These are phyloP conservation scores for Podila epigama DNA, from an alignment of 192 early-diverging fungal species.

Conservation along the genomic window DNA sequence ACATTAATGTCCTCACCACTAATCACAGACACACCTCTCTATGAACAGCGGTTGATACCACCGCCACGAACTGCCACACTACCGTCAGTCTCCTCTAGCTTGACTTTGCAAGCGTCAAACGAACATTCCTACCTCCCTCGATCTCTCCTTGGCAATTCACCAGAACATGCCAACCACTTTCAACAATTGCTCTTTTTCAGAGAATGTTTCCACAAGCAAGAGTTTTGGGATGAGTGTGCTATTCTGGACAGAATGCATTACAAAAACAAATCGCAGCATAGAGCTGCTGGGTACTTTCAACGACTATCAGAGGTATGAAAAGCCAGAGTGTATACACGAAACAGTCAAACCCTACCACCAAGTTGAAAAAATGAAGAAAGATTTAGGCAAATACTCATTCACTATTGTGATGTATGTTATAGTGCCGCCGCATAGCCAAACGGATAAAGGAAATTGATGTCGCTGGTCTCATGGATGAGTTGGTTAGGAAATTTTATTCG, in stretches of 20 bases:
- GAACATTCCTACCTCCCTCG: conserved; percentile 24
- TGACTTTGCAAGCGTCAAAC: not conserved
- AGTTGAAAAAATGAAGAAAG: too few species aligned
- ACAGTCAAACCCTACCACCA: not conserved
- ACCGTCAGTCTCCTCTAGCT: not conserved
- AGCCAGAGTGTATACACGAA: not conserved
- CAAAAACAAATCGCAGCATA: conserved; percentile 58
- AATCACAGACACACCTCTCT: conserved; percentile 7
- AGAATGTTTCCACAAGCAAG: conserved; percentile 42
- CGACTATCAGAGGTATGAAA: conserved; percentile 48
- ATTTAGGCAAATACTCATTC: not conserved
- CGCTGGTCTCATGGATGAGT: conserved; percentile 15
- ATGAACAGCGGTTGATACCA: conserved; percentile 5
- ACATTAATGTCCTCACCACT: not conserved
- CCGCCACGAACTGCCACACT: conserved; percentile 13
- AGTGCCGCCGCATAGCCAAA: conserved; percentile 29
- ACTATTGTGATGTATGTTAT: not conserved
- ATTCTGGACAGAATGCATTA: conserved; percentile 55
- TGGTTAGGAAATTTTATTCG: conserved; percentile 32
- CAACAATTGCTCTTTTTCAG: conserved; percentile 24
- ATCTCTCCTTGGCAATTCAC: conserved; percentile 6
- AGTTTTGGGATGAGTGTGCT: conserved; percentile 52
- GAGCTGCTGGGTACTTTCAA: conserved; percentile 47
- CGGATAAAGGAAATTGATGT: conserved; percentile 32
- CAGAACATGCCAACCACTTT: conserved; percentile 17